These are phyloP conservation scores for Euphorbia celastroides DNA, from an alignment of 441 rosid species.

Conservation along the genomic window DNA sequence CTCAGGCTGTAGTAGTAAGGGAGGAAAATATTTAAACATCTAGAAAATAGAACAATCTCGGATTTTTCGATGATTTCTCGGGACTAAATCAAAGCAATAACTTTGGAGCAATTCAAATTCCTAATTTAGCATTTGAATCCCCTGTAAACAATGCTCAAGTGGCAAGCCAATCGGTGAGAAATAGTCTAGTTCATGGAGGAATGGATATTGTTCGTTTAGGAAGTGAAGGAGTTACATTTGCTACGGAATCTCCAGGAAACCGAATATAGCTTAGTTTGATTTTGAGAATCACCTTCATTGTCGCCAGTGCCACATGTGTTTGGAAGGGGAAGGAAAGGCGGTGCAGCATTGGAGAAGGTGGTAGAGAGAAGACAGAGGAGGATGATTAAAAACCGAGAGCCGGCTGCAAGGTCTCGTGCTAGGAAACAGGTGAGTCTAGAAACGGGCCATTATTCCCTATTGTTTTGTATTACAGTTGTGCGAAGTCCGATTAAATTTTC, in stretches of 20 bases:
- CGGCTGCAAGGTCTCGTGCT: conserved; percentile 97
- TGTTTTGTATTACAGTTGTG: too few relatives aligned
- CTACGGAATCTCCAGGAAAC: conserved; percentile 56
- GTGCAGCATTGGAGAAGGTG: conserved; percentile 75
- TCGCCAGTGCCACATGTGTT: conserved; percentile 29
- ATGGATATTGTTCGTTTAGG: conserved; percentile 41
- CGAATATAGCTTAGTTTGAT: conserved; percentile 58
- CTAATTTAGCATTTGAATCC: too few relatives aligned
- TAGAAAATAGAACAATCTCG: conserved; percentile 27
- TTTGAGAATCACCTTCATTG: conserved; percentile 58
- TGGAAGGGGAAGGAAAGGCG: conserved; percentile 61
- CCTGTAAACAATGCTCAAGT: conserved; percentile 40
- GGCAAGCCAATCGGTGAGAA: conserved; percentile 36
- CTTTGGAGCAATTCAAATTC: conserved; percentile 32
- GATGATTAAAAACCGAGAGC: conserved; percentile 95
- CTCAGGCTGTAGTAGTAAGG: conserved; percentile 83
- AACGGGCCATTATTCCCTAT: conserved; percentile 11
- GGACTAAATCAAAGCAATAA: too few relatives aligned
- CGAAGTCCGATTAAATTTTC: not conserved
- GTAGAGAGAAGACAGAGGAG: conserved; percentile 94
- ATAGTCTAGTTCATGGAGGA: conserved; percentile 45
- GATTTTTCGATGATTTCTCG: conserved; percentile 41
- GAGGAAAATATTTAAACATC: conserved; percentile 51
- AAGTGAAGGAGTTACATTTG: conserved; percentile 29
- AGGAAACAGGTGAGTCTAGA: conserved; percentile 71